These are phyloP conservation scores for Boletellus emodensis DNA, from an alignment of 768 basidiomycete species.

Conservation along the genomic window DNA sequence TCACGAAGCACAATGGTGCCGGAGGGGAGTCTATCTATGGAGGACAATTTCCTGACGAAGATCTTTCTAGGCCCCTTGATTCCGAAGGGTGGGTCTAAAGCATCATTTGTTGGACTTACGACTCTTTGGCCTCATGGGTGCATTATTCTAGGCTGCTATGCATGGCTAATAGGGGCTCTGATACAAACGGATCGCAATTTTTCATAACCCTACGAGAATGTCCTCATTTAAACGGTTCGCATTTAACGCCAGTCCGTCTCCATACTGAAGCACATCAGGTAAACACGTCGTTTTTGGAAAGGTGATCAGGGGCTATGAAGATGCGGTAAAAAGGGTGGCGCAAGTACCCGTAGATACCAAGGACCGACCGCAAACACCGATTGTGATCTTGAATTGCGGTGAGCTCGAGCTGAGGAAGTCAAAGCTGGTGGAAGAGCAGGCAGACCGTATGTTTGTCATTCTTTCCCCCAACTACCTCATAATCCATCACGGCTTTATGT, in stretches of 20 bases:
- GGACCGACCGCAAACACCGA: conserved; percentile 64
- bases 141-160: conserved; percentile 56
- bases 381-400: conserved; percentile 73
- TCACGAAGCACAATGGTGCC: conserved; percentile 72
- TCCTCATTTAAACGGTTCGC: conserved; percentile 67
- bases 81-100: conserved; percentile 48
- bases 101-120: not conserved
- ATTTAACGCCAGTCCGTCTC: not conserved
- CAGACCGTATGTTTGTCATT: conserved; percentile 10
- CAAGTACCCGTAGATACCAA: conserved; percentile 70
- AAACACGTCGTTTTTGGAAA: conserved; percentile 58
- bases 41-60: conserved; percentile 71
- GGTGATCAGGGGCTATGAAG: conserved; percentile 57
- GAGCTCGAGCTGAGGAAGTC: conserved; percentile 68
- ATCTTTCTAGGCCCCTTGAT: conserved; percentile 60
- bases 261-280: conserved; percentile 32
- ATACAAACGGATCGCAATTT: conserved; percentile 86
- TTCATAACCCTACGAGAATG: conserved; percentile 79
- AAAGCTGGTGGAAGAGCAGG: conserved; percentile 5
- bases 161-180: conserved; percentile 85
- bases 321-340: conserved; percentile 55
- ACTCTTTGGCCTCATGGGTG: not conserved
- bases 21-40: conserved; percentile 86
- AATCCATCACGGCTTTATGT: not conserved
- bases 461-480: too few relatives aligned